phyloP scores from a whole-genome alignment of 768 basidiomycete species.

The Suillus fuscotomentosus region DNA sequence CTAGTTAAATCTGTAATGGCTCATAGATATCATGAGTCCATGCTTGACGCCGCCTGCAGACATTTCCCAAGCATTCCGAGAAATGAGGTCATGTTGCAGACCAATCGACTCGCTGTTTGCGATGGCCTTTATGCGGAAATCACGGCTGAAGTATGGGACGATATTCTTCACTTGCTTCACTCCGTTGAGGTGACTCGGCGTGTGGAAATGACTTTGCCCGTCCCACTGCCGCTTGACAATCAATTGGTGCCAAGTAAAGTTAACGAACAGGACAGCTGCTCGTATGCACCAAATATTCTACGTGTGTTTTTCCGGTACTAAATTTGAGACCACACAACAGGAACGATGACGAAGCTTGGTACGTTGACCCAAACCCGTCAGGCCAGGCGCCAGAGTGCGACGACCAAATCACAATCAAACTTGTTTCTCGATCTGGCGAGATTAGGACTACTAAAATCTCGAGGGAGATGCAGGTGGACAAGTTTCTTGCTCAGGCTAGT shows the following conservation, averaged over 20 bases:
- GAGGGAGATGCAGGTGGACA: not conserved
- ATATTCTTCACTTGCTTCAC: too few species aligned
- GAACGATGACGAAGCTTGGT: not conserved
- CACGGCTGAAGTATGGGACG: too few species aligned
- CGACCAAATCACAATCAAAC: not conserved
- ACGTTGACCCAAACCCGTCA: too few species aligned
- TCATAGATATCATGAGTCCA: not conserved
- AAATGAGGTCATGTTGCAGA: not conserved
- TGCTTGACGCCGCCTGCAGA: not conserved
- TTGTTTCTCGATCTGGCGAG: not conserved
- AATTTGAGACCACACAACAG: not conserved
- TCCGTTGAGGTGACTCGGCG: too few species aligned
- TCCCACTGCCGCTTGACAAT: too few species aligned
- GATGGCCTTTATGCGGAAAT: not conserved
- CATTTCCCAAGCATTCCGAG: constrained; percentile 1
- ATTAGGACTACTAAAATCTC: not conserved
- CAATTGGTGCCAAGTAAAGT: not conserved
- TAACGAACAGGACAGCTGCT: not conserved
- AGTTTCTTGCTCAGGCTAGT: not conserved
- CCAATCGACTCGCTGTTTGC: not conserved
- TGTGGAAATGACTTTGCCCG: too few species aligned
- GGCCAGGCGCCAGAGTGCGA: too few species aligned
- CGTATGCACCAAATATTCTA: not conserved
- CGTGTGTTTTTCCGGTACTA: not conserved
- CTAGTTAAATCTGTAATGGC: not conserved